These are phyloP conservation scores for Nothopassalora personata DNA, from an alignment of 2,329 filamentous ascomycete genomes.

Conservation along the genomic window DNA sequence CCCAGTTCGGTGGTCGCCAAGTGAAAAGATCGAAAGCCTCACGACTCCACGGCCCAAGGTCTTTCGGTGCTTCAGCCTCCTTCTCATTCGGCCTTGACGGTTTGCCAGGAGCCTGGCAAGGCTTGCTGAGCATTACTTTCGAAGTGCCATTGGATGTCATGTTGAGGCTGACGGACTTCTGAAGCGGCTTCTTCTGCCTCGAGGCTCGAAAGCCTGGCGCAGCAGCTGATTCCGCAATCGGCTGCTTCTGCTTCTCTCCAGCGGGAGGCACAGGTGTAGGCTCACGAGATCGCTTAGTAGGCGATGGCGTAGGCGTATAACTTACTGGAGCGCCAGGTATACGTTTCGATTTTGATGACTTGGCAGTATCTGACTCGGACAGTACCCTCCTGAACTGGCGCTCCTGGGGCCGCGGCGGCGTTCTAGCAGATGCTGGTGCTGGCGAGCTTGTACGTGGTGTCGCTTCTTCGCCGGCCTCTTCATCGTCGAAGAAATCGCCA, in stretches of 20 bases:
- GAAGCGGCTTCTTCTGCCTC: constrained; percentile 16
- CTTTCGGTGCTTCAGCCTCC: constrained; percentile 39
- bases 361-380: constrained; percentile 13
- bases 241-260: not conserved
- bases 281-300: constrained; percentile 17
- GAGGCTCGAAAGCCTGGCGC: not conserved
- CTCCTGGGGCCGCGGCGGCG: constrained; percentile 4
- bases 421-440: not conserved
- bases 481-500: constrained; percentile 2
- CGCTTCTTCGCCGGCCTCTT: not conserved
- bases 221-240: not conserved
- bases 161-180: constrained; percentile 26
- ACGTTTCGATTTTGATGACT: constrained; percentile 12
- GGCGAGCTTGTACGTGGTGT: not conserved
- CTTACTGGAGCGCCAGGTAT: constrained; percentile 27
- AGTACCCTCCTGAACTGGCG: constrained; percentile 16
- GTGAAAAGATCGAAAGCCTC: constrained; percentile 64
- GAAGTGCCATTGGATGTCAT: constrained; percentile 23
- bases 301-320: constrained; percentile 25
- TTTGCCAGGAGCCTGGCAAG: constrained; percentile 27
- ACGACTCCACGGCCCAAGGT: constrained; percentile 61
- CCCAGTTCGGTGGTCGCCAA: constrained; percentile 48
- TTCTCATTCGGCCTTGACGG: constrained; percentile 5
- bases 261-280: constrained; percentile 4
- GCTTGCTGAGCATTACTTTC: constrained; percentile 26